Base-by-base conservation (phyloP, 2,329 filamentous ascomycete species). In the Tolypocladium nubicola region DNA sequence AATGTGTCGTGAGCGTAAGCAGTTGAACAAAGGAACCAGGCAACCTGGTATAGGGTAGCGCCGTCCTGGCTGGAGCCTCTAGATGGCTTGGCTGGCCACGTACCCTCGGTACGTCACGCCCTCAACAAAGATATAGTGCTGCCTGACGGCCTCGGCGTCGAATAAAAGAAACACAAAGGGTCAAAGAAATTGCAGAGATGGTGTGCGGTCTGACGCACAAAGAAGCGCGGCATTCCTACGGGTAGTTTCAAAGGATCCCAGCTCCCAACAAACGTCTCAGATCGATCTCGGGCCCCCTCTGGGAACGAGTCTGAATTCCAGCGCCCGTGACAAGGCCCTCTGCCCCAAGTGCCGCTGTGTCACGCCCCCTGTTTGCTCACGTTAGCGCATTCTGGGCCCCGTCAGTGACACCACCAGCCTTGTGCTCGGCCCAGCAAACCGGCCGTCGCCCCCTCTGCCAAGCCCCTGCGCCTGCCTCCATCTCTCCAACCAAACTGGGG, bases 381-480 rank as follows among this genome's bases (percentile, higher is more conserved):
- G 26, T 35, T 50, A 35, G 47, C 47, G 47, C 47, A 26, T 35
- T 9, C 7, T 13, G 23, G 26, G 13, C 45, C 14, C 45, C 45
- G 2, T 35, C 47, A n/a, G 30, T 21, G 47, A 30, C 52, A 54
- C 52, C 52, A 54, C 52, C 52, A 54, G 52, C 52, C 52, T 54
- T 39, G 38, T 54, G 38, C 52, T 30, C 52, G 52, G 52, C 52
- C 38, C 39, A 54, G 52, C 37, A 54, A 41, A 21, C 49, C 39
- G 41, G 38, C 40, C 35, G 43, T 37, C n/a, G 38, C 26, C 40
- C 47, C 7, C 47, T 35, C 53, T 55, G 56, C 58, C 41, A 58
- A 54, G 59, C 53, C 53, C 35, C 59, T 58, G 60, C 54, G 56
- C 60, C 60, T 57, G 59, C 56, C 60, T 57, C 53, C 47, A 49